Percentiles rank a stretch among this genome's conserved stretches.
phyloP scores from a whole-genome alignment of 495 filamentous ascomycete genomes.

The Penicillium canescens region DNA sequence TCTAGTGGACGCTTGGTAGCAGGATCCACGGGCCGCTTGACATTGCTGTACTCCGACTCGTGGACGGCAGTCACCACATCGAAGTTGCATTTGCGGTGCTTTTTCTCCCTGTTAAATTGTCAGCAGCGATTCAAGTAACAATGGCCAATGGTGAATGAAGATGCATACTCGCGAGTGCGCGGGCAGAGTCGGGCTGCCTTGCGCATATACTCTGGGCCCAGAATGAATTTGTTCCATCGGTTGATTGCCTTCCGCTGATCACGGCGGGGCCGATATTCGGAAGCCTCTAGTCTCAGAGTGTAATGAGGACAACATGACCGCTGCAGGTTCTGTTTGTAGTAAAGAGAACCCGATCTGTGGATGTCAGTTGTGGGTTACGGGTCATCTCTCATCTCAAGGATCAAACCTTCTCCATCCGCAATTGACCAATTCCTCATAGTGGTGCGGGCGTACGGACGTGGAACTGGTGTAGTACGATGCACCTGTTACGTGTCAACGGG shows the following conservation, averaged over 20 bases:
- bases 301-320: constrained; percentile 94
- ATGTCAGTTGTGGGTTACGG: constrained; percentile 14
- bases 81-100: constrained; percentile 69
- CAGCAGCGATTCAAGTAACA: constrained; percentile 4
- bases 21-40: constrained; percentile 52
- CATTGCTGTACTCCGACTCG: constrained; percentile 61
- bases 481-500: constrained; percentile 52
- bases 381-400: background rate
- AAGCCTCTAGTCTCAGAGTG: constrained; percentile 79
- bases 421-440: constrained; percentile 83
- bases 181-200: constrained; percentile 74
- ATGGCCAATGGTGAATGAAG: background rate
- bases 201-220: constrained; percentile 75
- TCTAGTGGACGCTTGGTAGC: constrained; percentile 57
- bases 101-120: constrained; percentile 60
- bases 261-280: constrained; percentile 66
- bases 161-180: constrained; percentile 67
- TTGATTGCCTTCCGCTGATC: constrained; percentile 88
- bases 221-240: constrained; percentile 83
- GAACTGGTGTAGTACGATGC: constrained; percentile 80
- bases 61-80: constrained; percentile 73
- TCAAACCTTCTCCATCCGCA: constrained; percentile 83
- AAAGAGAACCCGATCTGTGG: constrained; percentile 67
- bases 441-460: constrained; percentile 61
- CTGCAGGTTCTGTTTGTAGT: constrained; percentile 86